Evolutionary conservation across 139 green algal genomes (phyloP).

Genomic region (Klebsormidium nitens): DNA sequence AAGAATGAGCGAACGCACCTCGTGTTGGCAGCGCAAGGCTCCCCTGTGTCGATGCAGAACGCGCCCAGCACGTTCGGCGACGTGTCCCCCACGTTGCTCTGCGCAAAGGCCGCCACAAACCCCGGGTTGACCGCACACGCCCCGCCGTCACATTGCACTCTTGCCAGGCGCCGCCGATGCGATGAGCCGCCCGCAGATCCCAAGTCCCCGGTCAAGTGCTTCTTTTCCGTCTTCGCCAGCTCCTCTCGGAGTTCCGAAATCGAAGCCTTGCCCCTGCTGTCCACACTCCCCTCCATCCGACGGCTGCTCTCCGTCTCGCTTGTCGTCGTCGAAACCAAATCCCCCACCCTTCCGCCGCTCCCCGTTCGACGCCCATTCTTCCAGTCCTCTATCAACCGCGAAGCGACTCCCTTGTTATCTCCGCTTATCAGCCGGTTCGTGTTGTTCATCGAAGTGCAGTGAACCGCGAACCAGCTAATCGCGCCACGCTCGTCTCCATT

Average conservation of each 20-base stretch:
- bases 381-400: constrained; percentile 61
- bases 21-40: constrained; percentile 61
- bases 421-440: constrained; percentile 73
- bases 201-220: no score
- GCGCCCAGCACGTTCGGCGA: constrained; percentile 68
- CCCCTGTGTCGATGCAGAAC: constrained; percentile 69
- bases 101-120: constrained; percentile 72
- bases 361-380: constrained; percentile 16
- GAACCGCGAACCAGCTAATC: constrained; percentile 73
- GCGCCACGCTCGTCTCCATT: constrained; percentile 13
- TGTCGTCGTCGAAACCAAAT: no score
- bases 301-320: no score
- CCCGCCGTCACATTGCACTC: no score
- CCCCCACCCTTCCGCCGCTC: not conserved
- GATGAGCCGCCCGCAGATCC: no score
- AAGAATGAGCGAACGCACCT: no score
- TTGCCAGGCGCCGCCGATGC: no score
- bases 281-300: no score
- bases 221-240: no score
- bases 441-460: constrained; percentile 86
- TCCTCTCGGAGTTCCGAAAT: no score
- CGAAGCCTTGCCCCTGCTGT: no score
- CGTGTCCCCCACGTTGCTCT: constrained; percentile 69
- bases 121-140: not conserved
- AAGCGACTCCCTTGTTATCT: constrained; percentile 80